phyloP scores from a whole-genome alignment of 331 rosid species.

The Rhamnella rubrinervis region DNA sequence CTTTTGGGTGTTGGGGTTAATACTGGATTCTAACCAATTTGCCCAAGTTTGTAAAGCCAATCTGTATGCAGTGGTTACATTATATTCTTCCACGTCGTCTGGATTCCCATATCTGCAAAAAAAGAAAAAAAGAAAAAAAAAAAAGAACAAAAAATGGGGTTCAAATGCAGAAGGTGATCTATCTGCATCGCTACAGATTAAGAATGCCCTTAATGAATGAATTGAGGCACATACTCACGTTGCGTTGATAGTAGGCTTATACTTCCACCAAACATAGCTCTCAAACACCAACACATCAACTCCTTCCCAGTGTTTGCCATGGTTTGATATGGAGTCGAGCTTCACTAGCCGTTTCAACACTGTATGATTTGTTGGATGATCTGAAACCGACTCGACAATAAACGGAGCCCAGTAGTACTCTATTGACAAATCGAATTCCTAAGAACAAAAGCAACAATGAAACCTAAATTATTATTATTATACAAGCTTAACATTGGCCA shows the following conservation, averaged over 20 bases:
- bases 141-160: too few relatives aligned
- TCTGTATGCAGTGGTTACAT: conserved; percentile 68
- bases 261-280: conserved; percentile 96
- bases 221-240: conserved; percentile 45
- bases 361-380: conserved; percentile 84
- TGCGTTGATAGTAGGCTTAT: conserved; percentile 71
- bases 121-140: conserved; percentile 6
- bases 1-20: conserved; percentile 53
- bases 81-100: conserved; percentile 57
- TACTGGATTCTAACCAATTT: conserved; percentile 72
- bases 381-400: conserved; percentile 84
- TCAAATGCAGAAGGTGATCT: too few relatives aligned
- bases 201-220: neutral
- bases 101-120: conserved; percentile 57
- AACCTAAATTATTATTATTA: neutral
- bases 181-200: neutral
- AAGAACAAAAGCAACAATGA: neutral
- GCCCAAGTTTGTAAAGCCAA: conserved; percentile 90
- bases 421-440: conserved; percentile 80
- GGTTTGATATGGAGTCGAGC: conserved; percentile 71
- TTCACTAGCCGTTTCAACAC: conserved; percentile 68
- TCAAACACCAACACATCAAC: conserved; percentile 84
- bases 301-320: conserved; percentile 82
- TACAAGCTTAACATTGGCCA: neutral
- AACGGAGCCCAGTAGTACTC: conserved; percentile 97